These are phyloP conservation scores for Euphrasia confusa DNA, from an alignment of 257 asterid genomes.

Conservation along the genomic window DNA sequence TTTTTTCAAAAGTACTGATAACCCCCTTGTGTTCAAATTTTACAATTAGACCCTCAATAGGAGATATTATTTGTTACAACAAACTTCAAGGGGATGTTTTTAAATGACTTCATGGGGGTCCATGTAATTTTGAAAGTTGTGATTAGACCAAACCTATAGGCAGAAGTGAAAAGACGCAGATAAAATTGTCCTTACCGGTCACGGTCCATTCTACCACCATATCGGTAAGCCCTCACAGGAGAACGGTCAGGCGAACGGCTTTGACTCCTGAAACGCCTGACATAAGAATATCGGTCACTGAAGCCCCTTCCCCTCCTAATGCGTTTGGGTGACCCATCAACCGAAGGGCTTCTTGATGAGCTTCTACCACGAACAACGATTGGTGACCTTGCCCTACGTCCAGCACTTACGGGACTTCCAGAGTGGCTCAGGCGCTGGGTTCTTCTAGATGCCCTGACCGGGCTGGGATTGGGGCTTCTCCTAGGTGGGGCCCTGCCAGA, in stretches of 20 bases:
- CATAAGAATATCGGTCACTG: conserved; percentile 81
- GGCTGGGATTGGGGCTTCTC: conserved; percentile 63
- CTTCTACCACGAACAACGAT: conserved; percentile 61
- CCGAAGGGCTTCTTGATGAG: conserved; percentile 84
- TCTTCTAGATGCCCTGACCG: conserved; percentile 61
- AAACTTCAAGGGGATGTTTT: not conserved
- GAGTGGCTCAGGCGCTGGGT: conserved; percentile 57
- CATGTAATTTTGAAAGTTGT: not conserved
- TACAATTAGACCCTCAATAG: not conserved
- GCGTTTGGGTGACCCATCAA: conserved; percentile 84
- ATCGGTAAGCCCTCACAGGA: conserved; percentile 75
- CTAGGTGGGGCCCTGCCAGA: conserved; percentile 60
- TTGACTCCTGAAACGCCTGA: conserved; percentile 79
- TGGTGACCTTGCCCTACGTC: conserved; percentile 74
- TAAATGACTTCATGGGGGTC: not conserved
- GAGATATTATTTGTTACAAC: too few species aligned
- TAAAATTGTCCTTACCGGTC: conserved; percentile 50
- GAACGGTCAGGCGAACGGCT: conserved; percentile 92
- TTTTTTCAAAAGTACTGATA: not conserved
- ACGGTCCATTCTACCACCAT: conserved; percentile 71
- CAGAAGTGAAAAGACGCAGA: not conserved
- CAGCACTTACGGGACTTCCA: conserved; percentile 57
- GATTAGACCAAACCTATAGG: not conserved
- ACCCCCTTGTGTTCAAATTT: not conserved
- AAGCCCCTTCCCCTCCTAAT: conserved; percentile 97